Evolutionary conservation across 345 rosid species (phyloP), one percentile per base, ranked within the genome.

Genomic region (Rhizophora apiculata): DNA sequence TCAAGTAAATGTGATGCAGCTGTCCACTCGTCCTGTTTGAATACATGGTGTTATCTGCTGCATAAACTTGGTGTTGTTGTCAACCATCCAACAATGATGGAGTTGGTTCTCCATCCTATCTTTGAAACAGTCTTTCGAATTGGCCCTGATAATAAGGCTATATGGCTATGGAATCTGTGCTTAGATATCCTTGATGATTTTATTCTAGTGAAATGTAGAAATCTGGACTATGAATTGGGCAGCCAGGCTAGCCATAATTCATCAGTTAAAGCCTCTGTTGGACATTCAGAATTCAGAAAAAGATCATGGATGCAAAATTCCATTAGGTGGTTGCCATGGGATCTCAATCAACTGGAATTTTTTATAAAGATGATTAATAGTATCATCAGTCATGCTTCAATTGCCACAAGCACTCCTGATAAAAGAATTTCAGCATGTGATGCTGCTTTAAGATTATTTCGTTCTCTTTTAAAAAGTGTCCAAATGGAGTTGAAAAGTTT

Each of bases 271-370:
- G 51, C 65, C 21, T 72, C 72, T 21, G 16, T 48, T 31, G 82
- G 76, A 66, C 62, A 73, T 76, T 49, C 76, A 39, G 48, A 8
- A n/a, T 62, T 81, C 6, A 65, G 77, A 11, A 66, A 69, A 72
- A 67, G 53, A 53, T 57, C 72, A 9, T 62, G 67, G 78, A 79
- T 69, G 22, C 73, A 65, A 19, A 78, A 77, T 76, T 81, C 84
- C n/a, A 73, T 83, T 32, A 82, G 82, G 72, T 87, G 89, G 92
- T 67, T 65, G 54, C 79, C 82, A 58, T 85, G 85, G 86, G 74
- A 71, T 65, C 79, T 74, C 67, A 54, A 67, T 65, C 87, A 59
- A 56, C 24, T 87, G 69, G 87, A 77, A 20, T 80, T 77, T 62
- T 77, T 75, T 64, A 6, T 82, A 21, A 69, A 68, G 63, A 70